A percentile compares a stretch with the other conserved stretches of the same genome.
Conservation (phyloP, 2,329 filamentous ascomycete species). For the Cryphonectria parasitica region DNA sequence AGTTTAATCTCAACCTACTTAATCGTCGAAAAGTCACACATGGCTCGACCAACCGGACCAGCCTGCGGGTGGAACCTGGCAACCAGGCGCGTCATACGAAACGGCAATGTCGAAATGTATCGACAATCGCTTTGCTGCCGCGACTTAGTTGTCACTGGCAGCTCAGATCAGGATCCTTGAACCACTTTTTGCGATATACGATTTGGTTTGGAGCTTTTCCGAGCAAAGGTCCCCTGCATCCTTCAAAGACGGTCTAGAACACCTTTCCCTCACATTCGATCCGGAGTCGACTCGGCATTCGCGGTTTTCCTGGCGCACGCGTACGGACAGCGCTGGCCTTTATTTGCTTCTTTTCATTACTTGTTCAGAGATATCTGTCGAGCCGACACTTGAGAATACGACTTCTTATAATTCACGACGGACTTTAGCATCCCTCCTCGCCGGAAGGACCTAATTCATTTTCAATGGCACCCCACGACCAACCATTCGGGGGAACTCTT, state of each 20-base stretch:
- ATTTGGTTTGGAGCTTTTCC: constrained; percentile 15
- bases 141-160: constrained; percentile 13
- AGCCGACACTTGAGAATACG: constrained; percentile 30
- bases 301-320: constrained; percentile 24
- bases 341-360: constrained; percentile 20
- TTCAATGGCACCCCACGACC: constrained; percentile 30
- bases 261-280: constrained; percentile 23
- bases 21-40: constrained; percentile 41
- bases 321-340: constrained; percentile 27
- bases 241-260: constrained; percentile 23
- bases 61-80: constrained; percentile 26
- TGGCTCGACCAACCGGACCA: constrained; percentile 29
- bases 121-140: constrained; percentile 13
- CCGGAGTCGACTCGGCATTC: constrained; percentile 22
- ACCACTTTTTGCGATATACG: constrained; percentile 18
- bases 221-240: constrained; percentile 16
- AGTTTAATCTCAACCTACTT: constrained; percentile 50
- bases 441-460: constrained; percentile 26
- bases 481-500: constrained; percentile 30
- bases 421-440: constrained; percentile 25
- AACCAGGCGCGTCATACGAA: constrained; percentile 29
- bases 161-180: constrained; percentile 14
- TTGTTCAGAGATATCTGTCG: constrained; percentile 28
- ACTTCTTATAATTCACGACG: constrained; percentile 32
- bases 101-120: constrained; percentile 2